Base-by-base conservation (phyloP, 306 rosid genomes). In the Heteromeles arbutifolia region DNA sequence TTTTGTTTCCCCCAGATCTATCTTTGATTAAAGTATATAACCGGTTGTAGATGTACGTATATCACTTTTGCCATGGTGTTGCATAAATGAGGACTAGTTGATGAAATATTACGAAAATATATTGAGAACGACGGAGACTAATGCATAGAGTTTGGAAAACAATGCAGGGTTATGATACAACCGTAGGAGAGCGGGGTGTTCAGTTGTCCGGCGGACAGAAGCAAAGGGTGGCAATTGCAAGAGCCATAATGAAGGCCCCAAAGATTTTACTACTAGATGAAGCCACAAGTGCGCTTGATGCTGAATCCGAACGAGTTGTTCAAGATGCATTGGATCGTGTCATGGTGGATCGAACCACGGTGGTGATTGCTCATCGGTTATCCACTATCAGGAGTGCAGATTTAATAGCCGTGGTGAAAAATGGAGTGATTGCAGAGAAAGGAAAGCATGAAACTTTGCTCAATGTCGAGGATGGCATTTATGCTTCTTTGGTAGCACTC, bases 251-350 rank as follows among this genome's bases (percentile, higher is more conserved):
- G 50, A 89, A 87, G 82, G 85, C 80, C 62, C 96, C 96, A 37
- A 90, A 84, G 53, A 82, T 90, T 62, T 74, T 90, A 34, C 81
- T 86, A 3, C 82, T 90, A 50, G 92, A 90, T 78, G 95, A 90
- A 79, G 95, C 95, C 31, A 90, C 96, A 4, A 90, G 96, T 81
- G 92, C 96, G 50, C 86, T 90, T 45, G 96, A 90, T 83, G 93
- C 93, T 0, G 92, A 90, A 78, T 90, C 96, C 21, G 96, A 90
- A 58, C 79, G 85, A 73, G 85, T 90, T 13, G 93, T 90, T 32
- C 96, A 90, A 62, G 96, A 90, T 78, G 96, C 92, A 43, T 70
- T 90, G 44, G 92, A 90, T 67, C 80, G 65, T 53, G 85, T 88
- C 25, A 86, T 88, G 86, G 84, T 88, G 75, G 72, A 86, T 19